Percentiles rank a stretch among this genome's conserved stretches.
Conservation (phyloP, 495 filamentous ascomycete species). For the Penicillium fimorum region DNA sequence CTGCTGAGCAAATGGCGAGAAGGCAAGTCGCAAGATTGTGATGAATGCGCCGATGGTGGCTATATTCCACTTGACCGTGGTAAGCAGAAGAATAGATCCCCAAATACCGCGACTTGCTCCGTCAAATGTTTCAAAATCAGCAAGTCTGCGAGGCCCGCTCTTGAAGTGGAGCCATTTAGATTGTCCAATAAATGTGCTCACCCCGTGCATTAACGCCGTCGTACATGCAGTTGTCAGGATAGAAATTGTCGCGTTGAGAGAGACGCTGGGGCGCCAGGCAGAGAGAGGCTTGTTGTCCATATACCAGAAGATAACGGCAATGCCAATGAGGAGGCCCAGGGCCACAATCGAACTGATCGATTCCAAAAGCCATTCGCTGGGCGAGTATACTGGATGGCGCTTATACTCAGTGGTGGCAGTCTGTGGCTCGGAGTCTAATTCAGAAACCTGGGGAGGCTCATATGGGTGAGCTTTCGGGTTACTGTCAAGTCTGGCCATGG, state of each 20-base stretch:
- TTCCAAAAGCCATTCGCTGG: conserved; percentile 21
- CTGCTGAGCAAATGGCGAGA: conserved; percentile 34
- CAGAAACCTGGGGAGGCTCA: conserved; percentile 9
- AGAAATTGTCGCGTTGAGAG: conserved; percentile 22
- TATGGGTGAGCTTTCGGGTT: conserved; percentile 10
- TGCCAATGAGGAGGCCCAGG: conserved; percentile 13
- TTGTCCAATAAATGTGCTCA: conserved; percentile 27
- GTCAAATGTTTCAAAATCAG: conserved; percentile 38
- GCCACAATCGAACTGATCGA: conserved; percentile 16
- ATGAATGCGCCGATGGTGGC: conserved; percentile 32
- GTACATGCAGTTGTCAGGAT: conserved; percentile 21
- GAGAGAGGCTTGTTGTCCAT: conserved; percentile 24
- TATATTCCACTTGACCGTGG: conserved; percentile 19
- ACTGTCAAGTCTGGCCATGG: conserved; percentile 14
- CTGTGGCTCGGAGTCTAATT: conserved; percentile 12
- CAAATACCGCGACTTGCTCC: conserved; percentile 42
- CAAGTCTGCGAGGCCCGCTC: conserved; percentile 26
- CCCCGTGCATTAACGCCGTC: conserved; percentile 21
- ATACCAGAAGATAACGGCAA: conserved; percentile 19
- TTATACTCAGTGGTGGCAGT: conserved; percentile 15
- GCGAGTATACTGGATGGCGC: conserved; percentile 21
- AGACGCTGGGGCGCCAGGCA: conserved; percentile 13
- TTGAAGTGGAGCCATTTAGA: conserved; percentile 40
- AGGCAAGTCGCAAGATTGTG: conserved; percentile 29
- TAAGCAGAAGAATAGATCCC: conserved; percentile 33